These are phyloP conservation scores for Debaryomyces robertsiae DNA, from an alignment of 1,139 yeast genomes.

Conservation along the genomic window DNA sequence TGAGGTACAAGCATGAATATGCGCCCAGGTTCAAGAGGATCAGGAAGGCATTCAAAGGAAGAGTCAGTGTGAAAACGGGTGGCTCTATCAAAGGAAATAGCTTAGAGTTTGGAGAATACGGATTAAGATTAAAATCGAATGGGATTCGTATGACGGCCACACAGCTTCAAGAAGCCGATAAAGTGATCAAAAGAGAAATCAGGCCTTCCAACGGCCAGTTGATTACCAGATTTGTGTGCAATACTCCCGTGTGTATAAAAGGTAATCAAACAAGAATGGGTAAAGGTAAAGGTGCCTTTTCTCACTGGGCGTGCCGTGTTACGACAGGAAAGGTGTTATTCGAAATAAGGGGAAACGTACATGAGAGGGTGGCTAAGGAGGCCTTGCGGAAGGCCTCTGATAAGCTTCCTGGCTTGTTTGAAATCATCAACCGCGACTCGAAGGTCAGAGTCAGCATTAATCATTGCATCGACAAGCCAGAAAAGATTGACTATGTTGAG, in stretches of 20 bases:
- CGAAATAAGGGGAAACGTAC: conserved; percentile 80
- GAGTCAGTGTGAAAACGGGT: conserved; percentile 93
- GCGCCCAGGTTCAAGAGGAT: conserved; percentile 78
- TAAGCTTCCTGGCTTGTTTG: conserved; percentile 90
- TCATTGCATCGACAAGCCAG: conserved; percentile 44
- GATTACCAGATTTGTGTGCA: conserved; percentile 80
- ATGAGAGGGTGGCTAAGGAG: conserved; percentile 88
- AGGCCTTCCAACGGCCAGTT: conserved; percentile 72
- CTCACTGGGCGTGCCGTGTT: conserved; percentile 95
- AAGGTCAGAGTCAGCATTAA: conserved; percentile 74
- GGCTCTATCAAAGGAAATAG: conserved; percentile 90
- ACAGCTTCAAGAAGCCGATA: conserved; percentile 90
- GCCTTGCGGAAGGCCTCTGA: conserved; percentile 90
- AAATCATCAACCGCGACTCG: conserved; percentile 70
- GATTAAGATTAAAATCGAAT: conserved; percentile 82
- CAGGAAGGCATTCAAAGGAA: conserved; percentile 88
- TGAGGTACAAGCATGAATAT: conserved; percentile 77
- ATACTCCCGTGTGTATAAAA: conserved; percentile 89
- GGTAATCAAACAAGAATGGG: conserved; percentile 99
- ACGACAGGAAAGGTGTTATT: conserved; percentile 93
- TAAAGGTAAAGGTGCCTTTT: conserved; percentile 97
- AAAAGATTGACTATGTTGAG: conserved; percentile 55
- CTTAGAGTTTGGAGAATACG: conserved; percentile 79
- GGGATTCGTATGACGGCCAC: conserved; percentile 88
- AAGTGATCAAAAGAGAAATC: conserved; percentile 76